A percentile compares a stretch with the other conserved stretches of the same genome.
Evolutionary conservation across 257 asterid genomes (phyloP).

Genomic region (Asclepias syriaca): DNA sequence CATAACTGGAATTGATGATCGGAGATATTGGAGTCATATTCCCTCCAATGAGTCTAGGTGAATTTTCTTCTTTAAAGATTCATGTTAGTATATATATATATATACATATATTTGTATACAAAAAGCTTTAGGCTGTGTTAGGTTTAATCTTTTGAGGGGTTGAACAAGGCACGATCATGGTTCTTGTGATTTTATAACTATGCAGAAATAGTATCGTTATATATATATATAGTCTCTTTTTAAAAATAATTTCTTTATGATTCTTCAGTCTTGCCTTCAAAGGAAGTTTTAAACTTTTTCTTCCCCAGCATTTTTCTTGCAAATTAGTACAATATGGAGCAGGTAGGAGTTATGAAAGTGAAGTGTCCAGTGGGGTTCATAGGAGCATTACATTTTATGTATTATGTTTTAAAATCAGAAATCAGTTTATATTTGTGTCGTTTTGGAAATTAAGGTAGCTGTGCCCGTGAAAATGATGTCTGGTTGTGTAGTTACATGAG

Average conservation of each 20-base stretch:
- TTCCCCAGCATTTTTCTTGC: neutral
- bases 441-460: neutral
- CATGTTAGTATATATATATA: neutral
- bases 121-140: neutral
- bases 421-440: neutral
- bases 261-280: neutral
- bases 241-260: neutral
- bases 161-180: neutral
- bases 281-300: neutral
- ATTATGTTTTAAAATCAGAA: too few relatives aligned
- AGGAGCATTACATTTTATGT: neutral
- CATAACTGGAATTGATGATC: slow-evolving; percentile 83
- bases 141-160: neutral
- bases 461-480: neutral
- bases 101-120: neutral
- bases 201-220: too few relatives aligned
- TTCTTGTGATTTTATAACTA: neutral
- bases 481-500: neutral
- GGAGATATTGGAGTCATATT: slow-evolving; percentile 84
- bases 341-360: neutral
- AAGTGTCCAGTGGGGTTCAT: neutral
- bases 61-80: slow-evolving; percentile 7
- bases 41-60: slow-evolving; percentile 75
- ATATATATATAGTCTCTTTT: too few relatives aligned
- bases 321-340: neutral